Evolutionary conservation across 495 filamentous ascomycete species (phyloP).

Genomic region (Penicillium cinerascens): DNA sequence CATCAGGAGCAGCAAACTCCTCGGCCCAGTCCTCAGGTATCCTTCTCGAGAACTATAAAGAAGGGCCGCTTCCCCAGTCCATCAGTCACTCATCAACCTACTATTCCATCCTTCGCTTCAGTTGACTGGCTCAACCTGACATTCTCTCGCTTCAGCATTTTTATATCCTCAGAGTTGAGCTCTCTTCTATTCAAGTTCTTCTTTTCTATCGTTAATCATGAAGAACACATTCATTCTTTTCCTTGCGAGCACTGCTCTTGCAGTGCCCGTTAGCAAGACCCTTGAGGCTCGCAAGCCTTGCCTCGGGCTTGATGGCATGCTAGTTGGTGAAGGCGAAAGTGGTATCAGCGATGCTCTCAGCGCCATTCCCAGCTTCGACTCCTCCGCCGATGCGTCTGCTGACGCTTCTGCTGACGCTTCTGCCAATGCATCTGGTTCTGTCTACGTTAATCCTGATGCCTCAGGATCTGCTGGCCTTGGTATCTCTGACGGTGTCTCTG

Average conservation of each 20-base stretch:
- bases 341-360: background rate
- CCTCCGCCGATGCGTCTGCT: constrained; percentile 1
- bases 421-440: background rate
- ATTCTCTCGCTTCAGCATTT: constrained; percentile 5
- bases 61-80: constrained; percentile 1
- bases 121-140: constrained; percentile 17
- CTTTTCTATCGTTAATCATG: constrained; percentile 12
- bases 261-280: constrained; percentile 12
- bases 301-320: constrained; percentile 4
- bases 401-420: background rate
- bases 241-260: constrained; percentile 13
- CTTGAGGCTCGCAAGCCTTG: constrained; percentile 16
- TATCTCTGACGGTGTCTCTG: background rate
- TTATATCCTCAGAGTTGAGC: background rate
- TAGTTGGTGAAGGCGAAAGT: background rate
- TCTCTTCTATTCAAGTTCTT: background rate
- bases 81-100: background rate
- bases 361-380: background rate
- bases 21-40: background rate
- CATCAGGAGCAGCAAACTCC: constrained; percentile 1
- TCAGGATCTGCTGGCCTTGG: constrained; percentile 3
- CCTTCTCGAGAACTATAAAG: constrained; percentile 13
- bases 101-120: constrained; percentile 1
- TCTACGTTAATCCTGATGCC: background rate
- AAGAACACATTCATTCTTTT: constrained; percentile 15